These are phyloP conservation scores for Clarireedia hainanense DNA, from an alignment of 2,329 filamentous ascomycete genomes.

Conservation along the genomic window DNA sequence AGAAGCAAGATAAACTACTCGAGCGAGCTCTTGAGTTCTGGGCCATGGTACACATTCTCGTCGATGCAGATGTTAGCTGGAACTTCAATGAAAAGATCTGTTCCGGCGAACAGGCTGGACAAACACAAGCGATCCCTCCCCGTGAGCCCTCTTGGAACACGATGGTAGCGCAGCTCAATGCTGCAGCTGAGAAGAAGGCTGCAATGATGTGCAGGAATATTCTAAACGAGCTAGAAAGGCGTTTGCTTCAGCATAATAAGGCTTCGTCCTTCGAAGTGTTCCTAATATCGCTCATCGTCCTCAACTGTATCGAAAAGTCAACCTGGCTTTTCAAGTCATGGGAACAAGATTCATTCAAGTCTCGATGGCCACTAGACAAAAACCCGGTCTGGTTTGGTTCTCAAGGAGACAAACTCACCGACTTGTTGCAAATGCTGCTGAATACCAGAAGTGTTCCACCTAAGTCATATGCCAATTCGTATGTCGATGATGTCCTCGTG, in stretches of 20 bases:
- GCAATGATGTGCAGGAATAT: conserved; percentile 50
- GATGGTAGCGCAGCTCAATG: conserved; percentile 56
- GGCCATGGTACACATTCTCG: conserved; percentile 53
- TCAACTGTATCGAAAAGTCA: conserved; percentile 60
- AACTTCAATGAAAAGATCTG: conserved; percentile 26
- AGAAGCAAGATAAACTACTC: conserved; percentile 46
- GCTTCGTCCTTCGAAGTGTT: conserved; percentile 54
- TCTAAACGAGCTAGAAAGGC: conserved; percentile 52
- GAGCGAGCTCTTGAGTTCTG: conserved; percentile 54
- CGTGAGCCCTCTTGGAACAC: conserved; percentile 40
- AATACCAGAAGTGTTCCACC: conserved; percentile 53
- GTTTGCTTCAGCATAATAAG: conserved; percentile 52
- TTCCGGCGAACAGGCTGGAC: conserved; percentile 16
- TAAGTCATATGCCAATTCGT: conserved; percentile 31
- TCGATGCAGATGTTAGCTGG: conserved; percentile 58
- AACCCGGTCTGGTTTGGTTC: conserved; percentile 49
- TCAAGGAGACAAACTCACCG: conserved; percentile 51
- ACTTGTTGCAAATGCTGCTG: conserved; percentile 53
- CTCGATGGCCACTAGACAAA: conserved; percentile 52
- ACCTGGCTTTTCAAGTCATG: conserved; percentile 63
- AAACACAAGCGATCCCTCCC: conserved; percentile 14
- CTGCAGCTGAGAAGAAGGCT: conserved; percentile 56
- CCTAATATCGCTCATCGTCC: conserved; percentile 52
- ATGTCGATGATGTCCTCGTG: conserved; percentile 35
- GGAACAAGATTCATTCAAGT: conserved; percentile 47